phyloP scores from a whole-genome alignment of 257 asterid genomes.

The Solanum sitiens region DNA sequence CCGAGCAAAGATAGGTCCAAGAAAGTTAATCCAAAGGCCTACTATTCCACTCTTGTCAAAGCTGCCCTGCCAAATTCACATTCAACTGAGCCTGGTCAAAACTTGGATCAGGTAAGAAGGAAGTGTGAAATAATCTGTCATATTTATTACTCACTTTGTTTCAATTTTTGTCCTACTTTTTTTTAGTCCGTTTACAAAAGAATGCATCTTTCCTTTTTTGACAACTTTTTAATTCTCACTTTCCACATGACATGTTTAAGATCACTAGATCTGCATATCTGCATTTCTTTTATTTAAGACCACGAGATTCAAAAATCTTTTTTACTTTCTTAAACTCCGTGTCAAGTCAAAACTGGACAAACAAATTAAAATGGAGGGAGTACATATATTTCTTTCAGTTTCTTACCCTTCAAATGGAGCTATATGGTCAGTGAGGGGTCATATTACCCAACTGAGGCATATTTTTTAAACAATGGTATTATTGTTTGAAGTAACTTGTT shows the following conservation, averaged over 20 bases:
- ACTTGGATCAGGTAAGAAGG: constrained; percentile 77
- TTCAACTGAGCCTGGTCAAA: constrained; percentile 85
- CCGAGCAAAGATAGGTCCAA: constrained; percentile 72
- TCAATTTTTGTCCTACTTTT: not conserved
- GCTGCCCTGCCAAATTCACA: constrained; percentile 87
- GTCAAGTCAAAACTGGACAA: not conserved
- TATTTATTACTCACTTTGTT: not conserved
- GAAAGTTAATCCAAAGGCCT: constrained; percentile 77
- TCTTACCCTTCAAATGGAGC: not conserved
- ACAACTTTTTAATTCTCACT: not conserved
- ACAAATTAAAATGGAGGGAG: not conserved
- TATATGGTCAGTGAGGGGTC: not conserved
- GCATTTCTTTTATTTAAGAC: not conserved
- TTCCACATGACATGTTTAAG: not conserved
- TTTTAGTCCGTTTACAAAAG: not conserved
- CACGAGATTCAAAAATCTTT: not conserved
- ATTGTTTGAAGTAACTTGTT: not conserved
- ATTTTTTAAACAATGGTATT: not conserved
- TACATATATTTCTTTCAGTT: not conserved
- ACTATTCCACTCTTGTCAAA: constrained; percentile 87
- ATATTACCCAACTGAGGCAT: not conserved
- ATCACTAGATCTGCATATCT: not conserved
- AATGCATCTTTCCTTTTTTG: not conserved
- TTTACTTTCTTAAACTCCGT: not conserved
- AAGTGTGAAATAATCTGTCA: not conserved